Evolutionary conservation across 2,329 filamentous ascomycete genomes (phyloP).

Genomic region (Emergomyces pasteurianus): DNA sequence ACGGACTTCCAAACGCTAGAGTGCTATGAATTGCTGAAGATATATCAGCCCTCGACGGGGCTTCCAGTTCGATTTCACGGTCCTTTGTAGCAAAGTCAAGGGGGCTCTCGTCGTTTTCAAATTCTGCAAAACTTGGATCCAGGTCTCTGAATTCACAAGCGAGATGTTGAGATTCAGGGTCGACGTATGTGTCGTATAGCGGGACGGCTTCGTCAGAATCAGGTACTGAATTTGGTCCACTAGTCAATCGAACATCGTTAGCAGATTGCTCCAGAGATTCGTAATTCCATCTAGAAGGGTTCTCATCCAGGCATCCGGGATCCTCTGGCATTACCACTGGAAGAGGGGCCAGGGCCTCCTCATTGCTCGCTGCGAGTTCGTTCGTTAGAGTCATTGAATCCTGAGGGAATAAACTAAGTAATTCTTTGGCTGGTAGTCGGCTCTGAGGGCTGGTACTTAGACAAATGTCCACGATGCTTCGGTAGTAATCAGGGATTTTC

Average conservation of each 20-base stretch:
- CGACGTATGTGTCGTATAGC: not conserved
- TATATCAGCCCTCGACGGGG: conserved; percentile 5
- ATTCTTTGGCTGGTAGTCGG: conserved; percentile 58
- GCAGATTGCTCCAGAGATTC: conserved; percentile 4
- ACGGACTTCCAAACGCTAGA: not conserved
- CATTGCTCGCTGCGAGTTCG: not conserved
- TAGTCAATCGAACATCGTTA: conserved; percentile 5
- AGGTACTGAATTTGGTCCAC: conserved; percentile 7
- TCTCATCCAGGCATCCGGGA: conserved; percentile 8
- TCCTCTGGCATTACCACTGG: conserved; percentile 6
- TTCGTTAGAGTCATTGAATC: conserved; percentile 4
- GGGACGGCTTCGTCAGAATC: conserved; percentile 6
- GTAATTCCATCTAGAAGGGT: conserved; percentile 2
- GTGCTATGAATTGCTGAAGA: conserved; percentile 5
- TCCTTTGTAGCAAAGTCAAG: conserved; percentile 4
- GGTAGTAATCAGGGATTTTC: conserved; percentile 64
- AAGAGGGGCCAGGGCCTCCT: not conserved
- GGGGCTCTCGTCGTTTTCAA: not conserved
- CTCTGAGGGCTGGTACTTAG: conserved; percentile 61
- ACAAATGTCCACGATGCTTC: conserved; percentile 62
- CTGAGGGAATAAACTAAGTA: conserved; percentile 57
- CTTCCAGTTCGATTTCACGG: conserved; percentile 12
- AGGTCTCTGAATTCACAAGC: not conserved
- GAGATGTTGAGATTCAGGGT: not conserved
- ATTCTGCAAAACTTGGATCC: not conserved